Evolutionary conservation across 495 filamentous ascomycete genomes (phyloP), one percentile per base, ranked within the genome.

Genomic region (Hypoxylon perforatum): DNA sequence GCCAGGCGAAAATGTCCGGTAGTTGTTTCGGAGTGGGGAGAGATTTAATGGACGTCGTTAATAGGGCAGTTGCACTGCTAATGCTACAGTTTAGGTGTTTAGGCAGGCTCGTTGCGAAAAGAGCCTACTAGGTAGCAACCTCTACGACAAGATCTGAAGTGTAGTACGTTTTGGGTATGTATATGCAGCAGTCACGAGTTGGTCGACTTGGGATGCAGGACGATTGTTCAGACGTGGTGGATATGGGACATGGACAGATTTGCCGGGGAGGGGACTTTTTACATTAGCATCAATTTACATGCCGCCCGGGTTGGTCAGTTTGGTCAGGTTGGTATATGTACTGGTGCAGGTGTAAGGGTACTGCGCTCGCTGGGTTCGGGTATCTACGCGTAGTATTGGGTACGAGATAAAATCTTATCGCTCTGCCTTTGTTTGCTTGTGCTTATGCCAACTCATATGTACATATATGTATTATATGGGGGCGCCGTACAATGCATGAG

Each of bases 231-330:
- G 36, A 35, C 51, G 52, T 33, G 46, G 22, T 1, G 12, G 22
- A 28, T 55, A 38, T 11, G 14, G 53, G 64, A 67, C 58, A 42
- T 63, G 53, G 54, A 41, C 64, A 58, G 52, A 68, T 63, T 68
- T 68, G 65, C 65, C 65, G 59, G 65, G 58, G 65, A 68, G 65
- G 59, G 54, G 58, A 68, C 65, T 52, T 67, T 67, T 58, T 63
- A 52, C 52, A 57, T 67, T 62, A 17, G 35, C 22, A 52, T 52
- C 49, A 52, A 35, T 38, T 38, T 52, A 25, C 39, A 42, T 42
- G 39, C 39, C 36, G 36, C 12, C 36, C 39, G 39, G 39, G 39
- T 42, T 42, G 4, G n/a, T 28, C 14, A 2, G 9, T n/a, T 38
- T 38, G 35, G 3, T 28, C 25, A 3, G 7, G 3, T 28, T 28